Evolutionary conservation across 495 filamentous ascomycete species (phyloP).

Genomic region (Xylaria sp.): DNA sequence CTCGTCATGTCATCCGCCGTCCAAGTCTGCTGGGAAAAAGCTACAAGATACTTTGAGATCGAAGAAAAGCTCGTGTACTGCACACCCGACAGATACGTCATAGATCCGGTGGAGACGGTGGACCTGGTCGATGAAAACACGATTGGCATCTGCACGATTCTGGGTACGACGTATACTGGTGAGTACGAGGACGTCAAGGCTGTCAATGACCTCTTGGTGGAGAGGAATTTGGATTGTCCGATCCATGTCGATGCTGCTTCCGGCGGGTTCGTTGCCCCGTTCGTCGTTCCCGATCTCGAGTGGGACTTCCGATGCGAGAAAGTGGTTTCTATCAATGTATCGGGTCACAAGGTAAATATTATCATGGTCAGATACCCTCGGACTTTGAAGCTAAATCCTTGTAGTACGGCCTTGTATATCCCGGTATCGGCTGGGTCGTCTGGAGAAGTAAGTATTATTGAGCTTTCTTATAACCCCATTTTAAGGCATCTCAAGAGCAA

Average conservation of each 20-base stretch:
- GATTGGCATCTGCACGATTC: slow-evolving; percentile 88
- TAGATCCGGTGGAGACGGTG: slow-evolving; percentile 84
- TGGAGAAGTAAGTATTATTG: slow-evolving; percentile 66
- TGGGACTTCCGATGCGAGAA: slow-evolving; percentile 91
- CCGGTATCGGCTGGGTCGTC: slow-evolving; percentile 90
- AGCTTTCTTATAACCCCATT: not conserved
- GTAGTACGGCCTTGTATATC: slow-evolving; percentile 73
- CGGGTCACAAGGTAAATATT: slow-evolving; percentile 84
- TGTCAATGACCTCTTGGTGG: slow-evolving; percentile 80
- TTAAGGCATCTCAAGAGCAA: not conserved
- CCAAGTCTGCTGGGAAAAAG: slow-evolving; percentile 97
- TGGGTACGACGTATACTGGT: slow-evolving; percentile 94
- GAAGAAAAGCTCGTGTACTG: slow-evolving; percentile 91
- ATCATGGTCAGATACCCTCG: not conserved
- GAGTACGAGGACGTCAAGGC: slow-evolving; percentile 93
- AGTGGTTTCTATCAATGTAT: slow-evolving; percentile 91
- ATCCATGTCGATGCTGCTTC: slow-evolving; percentile 93
- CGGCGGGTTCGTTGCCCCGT: slow-evolving; percentile 90
- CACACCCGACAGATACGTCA: slow-evolving; percentile 78
- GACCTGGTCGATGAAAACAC: slow-evolving; percentile 93
- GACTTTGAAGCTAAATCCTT: not conserved
- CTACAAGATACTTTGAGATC: slow-evolving; percentile 91
- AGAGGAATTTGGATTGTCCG: slow-evolving; percentile 74
- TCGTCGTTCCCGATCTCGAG: slow-evolving; percentile 76
- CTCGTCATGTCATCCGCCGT: slow-evolving; percentile 92